These are phyloP conservation scores for Thuja plicata DNA, from an alignment of 83 land plant genomes.

Conservation along the genomic window DNA sequence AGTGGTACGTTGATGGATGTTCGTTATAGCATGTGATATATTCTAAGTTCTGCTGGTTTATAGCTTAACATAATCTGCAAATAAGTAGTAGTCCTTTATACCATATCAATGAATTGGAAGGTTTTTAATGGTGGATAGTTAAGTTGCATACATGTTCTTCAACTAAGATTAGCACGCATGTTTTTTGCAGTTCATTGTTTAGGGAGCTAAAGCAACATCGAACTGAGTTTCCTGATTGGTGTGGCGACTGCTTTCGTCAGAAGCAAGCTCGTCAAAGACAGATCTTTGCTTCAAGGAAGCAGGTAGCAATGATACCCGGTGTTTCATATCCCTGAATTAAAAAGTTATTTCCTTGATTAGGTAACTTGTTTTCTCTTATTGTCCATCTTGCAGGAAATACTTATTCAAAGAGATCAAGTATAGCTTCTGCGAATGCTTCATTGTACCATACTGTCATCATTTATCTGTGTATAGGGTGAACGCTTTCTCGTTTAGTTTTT, in stretches of 20 bases:
- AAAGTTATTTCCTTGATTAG: background rate
- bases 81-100: background rate
- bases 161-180: background rate
- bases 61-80: background rate
- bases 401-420: background rate
- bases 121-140: slow-evolving; percentile 3
- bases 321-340: background rate
- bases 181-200: slow-evolving; percentile 14
- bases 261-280: slow-evolving; percentile 7
- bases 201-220: slow-evolving; percentile 15
- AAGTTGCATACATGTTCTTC: background rate
- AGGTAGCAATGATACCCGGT: slow-evolving; percentile 3
- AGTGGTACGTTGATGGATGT: background rate
- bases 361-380: background rate
- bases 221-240: slow-evolving; percentile 11
- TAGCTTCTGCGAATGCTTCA: background rate
- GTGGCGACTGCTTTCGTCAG: slow-evolving; percentile 14
- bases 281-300: slow-evolving; percentile 9
- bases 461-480: background rate
- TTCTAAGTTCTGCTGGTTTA: background rate
- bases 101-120: background rate
- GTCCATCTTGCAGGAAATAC: background rate
- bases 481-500: background rate
- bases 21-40: background rate
- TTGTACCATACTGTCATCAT: background rate